Conservation (phyloP, 495 filamentous ascomycete genomes). For the Umbilicaria muhlenbergii region DNA sequence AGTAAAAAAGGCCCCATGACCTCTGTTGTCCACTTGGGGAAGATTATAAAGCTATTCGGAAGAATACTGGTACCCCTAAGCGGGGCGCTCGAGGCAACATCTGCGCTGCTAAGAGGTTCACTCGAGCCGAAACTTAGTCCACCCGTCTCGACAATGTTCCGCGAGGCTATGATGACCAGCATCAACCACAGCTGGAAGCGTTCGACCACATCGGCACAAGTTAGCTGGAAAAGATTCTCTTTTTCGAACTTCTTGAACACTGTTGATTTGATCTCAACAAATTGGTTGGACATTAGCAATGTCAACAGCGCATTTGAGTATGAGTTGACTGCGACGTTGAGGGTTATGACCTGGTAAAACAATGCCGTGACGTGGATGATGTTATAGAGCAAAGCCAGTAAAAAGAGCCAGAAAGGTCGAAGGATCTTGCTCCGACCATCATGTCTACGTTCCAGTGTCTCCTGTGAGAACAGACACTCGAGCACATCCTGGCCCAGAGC, state of each 20-base stretch:
- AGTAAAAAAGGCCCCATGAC: conserved; percentile 83
- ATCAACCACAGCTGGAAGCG: conserved; percentile 97
- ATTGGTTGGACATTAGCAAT: conserved; percentile 84
- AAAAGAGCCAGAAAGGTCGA: conserved; percentile 78
- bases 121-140: conserved; percentile 29
- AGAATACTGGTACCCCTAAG: conserved; percentile 47
- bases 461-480: conserved; percentile 84
- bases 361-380: conserved; percentile 71
- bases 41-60: conserved; percentile 72
- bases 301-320: conserved; percentile 94
- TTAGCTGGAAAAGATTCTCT: conserved; percentile 91
- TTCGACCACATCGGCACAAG: conserved; percentile 92
- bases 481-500: conserved; percentile 91
- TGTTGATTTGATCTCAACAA: conserved; percentile 93
- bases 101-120: conserved; percentile 21
- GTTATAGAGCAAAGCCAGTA: conserved; percentile 76
- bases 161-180: conserved; percentile 84
- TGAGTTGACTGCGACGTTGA: conserved; percentile 97
- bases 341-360: conserved; percentile 93
- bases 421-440: conserved; percentile 88
- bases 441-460: conserved; percentile 74
- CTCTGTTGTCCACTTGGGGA: conserved; percentile 78
- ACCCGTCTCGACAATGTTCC: conserved; percentile 90
- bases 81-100: conserved; percentile 28
- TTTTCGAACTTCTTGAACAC: conserved; percentile 98